Evolutionary conservation across 75 land plant species (phyloP), one percentile per base, ranked within the genome.

Genomic region (Chamaecyparis obtusa): DNA sequence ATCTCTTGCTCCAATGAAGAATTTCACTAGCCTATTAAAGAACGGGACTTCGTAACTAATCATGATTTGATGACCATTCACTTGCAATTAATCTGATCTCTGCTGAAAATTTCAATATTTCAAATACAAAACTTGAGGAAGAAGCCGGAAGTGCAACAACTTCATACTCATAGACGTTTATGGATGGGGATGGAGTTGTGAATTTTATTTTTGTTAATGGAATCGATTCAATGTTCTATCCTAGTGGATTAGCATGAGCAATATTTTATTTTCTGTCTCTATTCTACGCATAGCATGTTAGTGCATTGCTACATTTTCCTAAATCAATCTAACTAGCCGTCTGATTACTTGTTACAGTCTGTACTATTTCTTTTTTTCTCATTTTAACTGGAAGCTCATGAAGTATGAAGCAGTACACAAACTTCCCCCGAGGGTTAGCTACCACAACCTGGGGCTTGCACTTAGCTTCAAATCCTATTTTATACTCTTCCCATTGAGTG

Each of bases 71-170:
- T 15, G 60, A 16, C 19, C 60, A 56, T 56, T 21, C 60, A 56
- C 15, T n/a, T n/a, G n/a, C 60, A 21, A 48, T 10, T 10, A 48
- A 17, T 21, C 64, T 57, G 19, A 57, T 57, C 64, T 57, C 24
- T 6, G 24, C 21, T 57, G 64, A n/a, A n/a, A n/a, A 21, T 24
- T 57, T 55, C 19, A 15, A 57, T 57, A 57, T 57, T 5, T 6
- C 64, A 57, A 57, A n/a, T n/a, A n/a, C 5, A 21, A 24, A 21
- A 19, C n/a, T 98, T 83, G 99, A 98, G 87, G 99, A 95, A 60
- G 91, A 95, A 86, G 89, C 86, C 17, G 89, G 88, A 24, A 86
- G 37, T 75, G 86, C 75, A 71, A 71, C 33, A 9, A 30, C 35
- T 71, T n/a, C n/a, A n/a, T n/a, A n/a, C n/a, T 71, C 75, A 30